These are phyloP conservation scores for Podospora didyma DNA, from an alignment of 495 filamentous ascomycete species.

Conservation along the genomic window DNA sequence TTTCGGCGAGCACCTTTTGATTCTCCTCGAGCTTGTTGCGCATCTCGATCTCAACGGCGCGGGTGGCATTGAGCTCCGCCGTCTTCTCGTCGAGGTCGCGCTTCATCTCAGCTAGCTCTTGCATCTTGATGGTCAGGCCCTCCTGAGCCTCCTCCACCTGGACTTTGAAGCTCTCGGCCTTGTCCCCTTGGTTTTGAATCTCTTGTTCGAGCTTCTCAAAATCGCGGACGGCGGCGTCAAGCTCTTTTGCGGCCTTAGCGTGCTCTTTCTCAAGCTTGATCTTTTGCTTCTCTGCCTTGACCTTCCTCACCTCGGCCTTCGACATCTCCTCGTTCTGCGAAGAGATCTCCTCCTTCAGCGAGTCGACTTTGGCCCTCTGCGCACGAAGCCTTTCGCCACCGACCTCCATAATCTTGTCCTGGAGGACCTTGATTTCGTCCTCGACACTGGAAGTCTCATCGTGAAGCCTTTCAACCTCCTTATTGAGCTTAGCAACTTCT, in stretches of 20 bases:
- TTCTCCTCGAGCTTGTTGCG: constrained; percentile 95
- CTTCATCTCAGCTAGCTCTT: constrained; percentile 75
- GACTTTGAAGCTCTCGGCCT: constrained; percentile 66
- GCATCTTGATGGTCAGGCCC: constrained; percentile 72
- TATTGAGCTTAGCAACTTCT: constrained; percentile 67
- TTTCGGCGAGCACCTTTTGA: constrained; percentile 81
- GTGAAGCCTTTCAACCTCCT: constrained; percentile 76
- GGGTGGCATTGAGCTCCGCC: constrained; percentile 81
- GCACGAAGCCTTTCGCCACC: constrained; percentile 87
- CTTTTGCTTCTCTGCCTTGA: constrained; percentile 90
- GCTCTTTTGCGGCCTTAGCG: constrained; percentile 68
- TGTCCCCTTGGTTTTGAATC: constrained; percentile 66
- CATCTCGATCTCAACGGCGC: constrained; percentile 94
- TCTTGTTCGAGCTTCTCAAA: constrained; percentile 72
- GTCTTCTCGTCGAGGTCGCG: constrained; percentile 81
- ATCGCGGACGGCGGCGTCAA: constrained; percentile 65
- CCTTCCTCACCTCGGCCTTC: constrained; percentile 75
- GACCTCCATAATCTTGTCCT: constrained; percentile 97
- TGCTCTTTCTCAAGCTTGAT: constrained; percentile 80
- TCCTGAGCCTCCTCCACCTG: constrained; percentile 85
- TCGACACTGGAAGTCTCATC: constrained; percentile 81
- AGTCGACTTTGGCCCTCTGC: constrained; percentile 92
- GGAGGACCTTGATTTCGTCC: constrained; percentile 82
- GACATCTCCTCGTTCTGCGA: constrained; percentile 77
- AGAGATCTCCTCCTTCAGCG: constrained; percentile 79